Conservation (phyloP, 495 filamentous ascomycete species). For the Letharia columbiana region DNA sequence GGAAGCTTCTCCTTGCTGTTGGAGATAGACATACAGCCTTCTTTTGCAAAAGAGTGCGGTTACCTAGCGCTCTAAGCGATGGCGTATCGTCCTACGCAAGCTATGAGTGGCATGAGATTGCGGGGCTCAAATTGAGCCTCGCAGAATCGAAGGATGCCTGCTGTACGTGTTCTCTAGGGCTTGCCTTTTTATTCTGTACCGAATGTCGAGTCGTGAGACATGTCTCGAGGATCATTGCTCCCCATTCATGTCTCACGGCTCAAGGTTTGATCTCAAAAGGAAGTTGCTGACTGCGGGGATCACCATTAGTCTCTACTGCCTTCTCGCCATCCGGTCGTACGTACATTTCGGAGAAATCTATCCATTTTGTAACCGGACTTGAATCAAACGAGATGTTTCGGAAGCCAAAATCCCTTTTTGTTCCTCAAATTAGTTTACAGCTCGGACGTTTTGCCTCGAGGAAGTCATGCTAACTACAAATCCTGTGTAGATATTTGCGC, state of each 20-base stretch:
- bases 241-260: no score
- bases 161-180: no score
- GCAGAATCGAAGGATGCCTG: slow-evolving; percentile 25
- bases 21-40: slow-evolving; percentile 79
- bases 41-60: slow-evolving; percentile 50
- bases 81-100: slow-evolving; percentile 30
- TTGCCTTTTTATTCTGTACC: no score
- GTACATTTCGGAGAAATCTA: neutral
- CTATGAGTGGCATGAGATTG: slow-evolving; percentile 25
- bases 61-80: slow-evolving; percentile 37
- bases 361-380: neutral
- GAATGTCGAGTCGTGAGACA: no score
- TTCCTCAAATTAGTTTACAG: neutral
- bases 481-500: slow-evolving; percentile 43
- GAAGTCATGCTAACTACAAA: neutral
- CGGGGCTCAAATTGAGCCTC: slow-evolving; percentile 29
- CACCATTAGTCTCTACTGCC: slow-evolving; percentile 46
- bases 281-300: slow-evolving; percentile 33
- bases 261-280: slow-evolving; percentile 23
- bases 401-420: neutral
- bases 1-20: slow-evolving; percentile 68
- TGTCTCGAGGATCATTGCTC: no score
- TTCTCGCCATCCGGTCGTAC: slow-evolving; percentile 56
- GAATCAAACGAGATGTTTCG: neutral
- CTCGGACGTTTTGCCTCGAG: neutral